Base-by-base conservation (phyloP, 352 stramenopile genomes). In the Phytopythium boreale region DNA sequence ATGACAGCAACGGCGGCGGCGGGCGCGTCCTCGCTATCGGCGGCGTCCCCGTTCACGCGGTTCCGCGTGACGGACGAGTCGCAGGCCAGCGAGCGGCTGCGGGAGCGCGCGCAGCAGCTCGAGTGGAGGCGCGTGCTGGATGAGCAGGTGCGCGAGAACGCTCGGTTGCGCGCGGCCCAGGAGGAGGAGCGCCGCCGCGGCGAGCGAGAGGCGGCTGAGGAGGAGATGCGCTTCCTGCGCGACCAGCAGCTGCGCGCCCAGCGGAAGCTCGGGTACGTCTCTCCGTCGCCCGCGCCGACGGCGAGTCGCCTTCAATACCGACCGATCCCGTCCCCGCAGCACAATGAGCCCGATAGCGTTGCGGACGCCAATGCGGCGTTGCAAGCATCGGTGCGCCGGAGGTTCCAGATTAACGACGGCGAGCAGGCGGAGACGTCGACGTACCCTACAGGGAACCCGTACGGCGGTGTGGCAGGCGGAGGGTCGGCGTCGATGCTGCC, bases 121-220 rank as follows among this genome's bases (percentile, higher is more conserved):
- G 81, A 90, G 62, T 91, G 81, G 84, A 82, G 74, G 46, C 65
- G 76, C 17, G 57, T 89, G 1, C 65, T 93, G 63, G 84, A 93
- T 57, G 82, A 89, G 36, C 84, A 93, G 56, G 74, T 92, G 59
- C 74, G 81, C 37, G 84, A 93, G 24, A 92, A 93, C 27, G 71
- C 76, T 39, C 63, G 78, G n/a, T 53, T 88, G 4, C 77, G 80
- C 50, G 63, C 76, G 44, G 66, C 82, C 49, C 62, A 89, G 34
- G 71, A 84, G 37, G 63, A 74, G 8, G 70, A 81, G 61, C 71
- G 70, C 19, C 68, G 64, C 29, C 66, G 58, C 3, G 66, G 68
- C 14, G 84, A 90, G 46, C 65, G 70, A 1, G 70, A 79, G 1
- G 76, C 72, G 7, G 82, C 73, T 0, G 70, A 70, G 27, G 75